Evolutionary conservation across 2,329 filamentous ascomycete genomes (phyloP).

Genomic region (Bipolaris victoriae): DNA sequence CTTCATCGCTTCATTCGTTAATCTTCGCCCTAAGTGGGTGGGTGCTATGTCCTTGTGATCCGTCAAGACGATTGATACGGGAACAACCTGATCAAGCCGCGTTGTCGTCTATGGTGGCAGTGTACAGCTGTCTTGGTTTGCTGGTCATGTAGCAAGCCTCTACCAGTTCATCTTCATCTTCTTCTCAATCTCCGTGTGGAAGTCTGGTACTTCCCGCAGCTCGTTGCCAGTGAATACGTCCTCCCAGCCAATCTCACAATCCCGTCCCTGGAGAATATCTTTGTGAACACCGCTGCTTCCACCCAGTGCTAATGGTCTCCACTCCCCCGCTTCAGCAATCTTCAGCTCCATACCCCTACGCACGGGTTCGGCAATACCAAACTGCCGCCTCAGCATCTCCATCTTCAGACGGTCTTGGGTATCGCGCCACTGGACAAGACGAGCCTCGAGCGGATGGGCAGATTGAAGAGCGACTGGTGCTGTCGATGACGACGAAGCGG

Average conservation of each 20-base stretch:
- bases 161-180: constrained; percentile 78
- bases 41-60: neutral
- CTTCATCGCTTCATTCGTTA: constrained; percentile 8
- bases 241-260: constrained; percentile 85
- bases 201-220: constrained; percentile 69
- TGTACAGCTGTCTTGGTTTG: neutral
- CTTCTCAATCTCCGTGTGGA: constrained; percentile 94
- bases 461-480: constrained; percentile 60
- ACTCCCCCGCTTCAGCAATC: constrained; percentile 80
- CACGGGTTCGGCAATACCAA: constrained; percentile 91
- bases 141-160: constrained; percentile 5
- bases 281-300: constrained; percentile 76
- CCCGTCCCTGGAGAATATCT: constrained; percentile 83
- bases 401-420: constrained; percentile 89
- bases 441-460: constrained; percentile 87
- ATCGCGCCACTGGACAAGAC: constrained; percentile 85
- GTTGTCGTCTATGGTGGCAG: neutral
- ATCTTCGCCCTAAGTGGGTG: neutral
- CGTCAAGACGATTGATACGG: neutral
- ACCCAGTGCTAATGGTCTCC: constrained; percentile 74
- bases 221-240: constrained; percentile 85
- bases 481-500: constrained; percentile 28
- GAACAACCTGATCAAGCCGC: neutral
- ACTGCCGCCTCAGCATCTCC: constrained; percentile 83
- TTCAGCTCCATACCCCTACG: constrained; percentile 93